phyloP scores from a whole-genome alignment of 2,329 filamentous ascomycete species.

The Penicillium hordei region DNA sequence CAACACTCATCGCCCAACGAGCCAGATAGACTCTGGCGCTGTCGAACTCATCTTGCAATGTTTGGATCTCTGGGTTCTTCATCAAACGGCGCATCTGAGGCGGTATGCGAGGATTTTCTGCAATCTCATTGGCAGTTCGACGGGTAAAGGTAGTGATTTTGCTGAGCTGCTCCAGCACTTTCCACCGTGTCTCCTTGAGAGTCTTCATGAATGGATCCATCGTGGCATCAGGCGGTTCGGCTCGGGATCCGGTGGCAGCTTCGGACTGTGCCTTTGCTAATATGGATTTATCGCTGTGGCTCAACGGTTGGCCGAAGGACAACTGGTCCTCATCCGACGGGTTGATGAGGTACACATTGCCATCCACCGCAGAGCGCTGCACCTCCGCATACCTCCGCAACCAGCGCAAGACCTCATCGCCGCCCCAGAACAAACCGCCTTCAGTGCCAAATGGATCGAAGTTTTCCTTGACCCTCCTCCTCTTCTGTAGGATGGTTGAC shows the following conservation, averaged over 20 bases:
- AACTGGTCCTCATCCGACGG: conserved; percentile 80
- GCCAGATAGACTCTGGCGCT: conserved; percentile 92
- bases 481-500: conserved; percentile 91
- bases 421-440: conserved; percentile 89
- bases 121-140: conserved; percentile 84
- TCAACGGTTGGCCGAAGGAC: conserved; percentile 64
- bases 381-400: conserved; percentile 78
- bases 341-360: conserved; percentile 87
- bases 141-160: conserved; percentile 96
- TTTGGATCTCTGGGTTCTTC: conserved; percentile 91
- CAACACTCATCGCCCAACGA: conserved; percentile 97
- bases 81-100: conserved; percentile 83
- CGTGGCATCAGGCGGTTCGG: conserved; percentile 59
- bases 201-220: conserved; percentile 95
- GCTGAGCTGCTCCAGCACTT: conserved; percentile 91
- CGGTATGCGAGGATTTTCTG: conserved; percentile 87
- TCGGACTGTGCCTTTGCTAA: conserved; percentile 35
- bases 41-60: conserved; percentile 93
- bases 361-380: conserved; percentile 80
- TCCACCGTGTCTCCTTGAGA: conserved; percentile 94
- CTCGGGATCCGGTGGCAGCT: conserved; percentile 34
- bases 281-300: conserved; percentile 42
- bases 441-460: conserved; percentile 88
- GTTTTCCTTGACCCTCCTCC: conserved; percentile 74
- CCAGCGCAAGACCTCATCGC: conserved; percentile 92